Evolutionary conservation across 2,329 filamentous ascomycete genomes (phyloP).

Genomic region (Diaporthe longicolla): DNA sequence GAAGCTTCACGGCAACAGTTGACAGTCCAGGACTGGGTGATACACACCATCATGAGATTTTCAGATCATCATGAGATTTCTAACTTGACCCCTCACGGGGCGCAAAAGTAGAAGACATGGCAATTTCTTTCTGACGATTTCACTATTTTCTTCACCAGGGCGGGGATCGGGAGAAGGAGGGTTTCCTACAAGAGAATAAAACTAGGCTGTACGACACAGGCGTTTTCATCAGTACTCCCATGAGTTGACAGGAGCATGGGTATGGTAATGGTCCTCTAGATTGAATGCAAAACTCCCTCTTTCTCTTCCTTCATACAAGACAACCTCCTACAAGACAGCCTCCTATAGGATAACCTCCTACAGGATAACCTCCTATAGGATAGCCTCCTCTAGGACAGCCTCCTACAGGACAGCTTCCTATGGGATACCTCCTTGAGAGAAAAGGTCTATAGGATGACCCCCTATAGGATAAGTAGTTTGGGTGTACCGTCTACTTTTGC

Average conservation of each 20-base stretch:
- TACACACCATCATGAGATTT: slow-evolving; percentile 29
- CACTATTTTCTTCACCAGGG: slow-evolving; percentile 12
- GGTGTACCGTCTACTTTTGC: no score
- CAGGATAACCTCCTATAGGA: no score
- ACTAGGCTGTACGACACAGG: slow-evolving; percentile 34
- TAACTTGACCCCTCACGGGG: slow-evolving; percentile 39
- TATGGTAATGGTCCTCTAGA: slow-evolving; percentile 37
- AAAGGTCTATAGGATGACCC: no score
- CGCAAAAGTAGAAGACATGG: slow-evolving; percentile 36
- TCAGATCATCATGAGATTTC: slow-evolving; percentile 31
- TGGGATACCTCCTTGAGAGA: no score
- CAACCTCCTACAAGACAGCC: no score
- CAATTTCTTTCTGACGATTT: slow-evolving; percentile 38
- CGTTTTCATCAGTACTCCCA: slow-evolving; percentile 18
- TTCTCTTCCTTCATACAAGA: no score
- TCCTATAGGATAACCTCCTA: no score
- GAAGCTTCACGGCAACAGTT: slow-evolving; percentile 42
- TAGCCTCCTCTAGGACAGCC: no score
- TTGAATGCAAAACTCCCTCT: slow-evolving; percentile 18
- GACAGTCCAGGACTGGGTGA: slow-evolving; percentile 16
- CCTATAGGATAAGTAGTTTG: no score
- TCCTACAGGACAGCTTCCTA: no score
- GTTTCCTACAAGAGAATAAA: slow-evolving; percentile 15
- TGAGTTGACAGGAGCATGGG: slow-evolving; percentile 16
- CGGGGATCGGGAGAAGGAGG: slow-evolving; percentile 13